Evolutionary conservation across 2,329 filamentous ascomycete species (phyloP), one percentile per base, ranked within the genome.

Genomic region (Aspergillus candidus): DNA sequence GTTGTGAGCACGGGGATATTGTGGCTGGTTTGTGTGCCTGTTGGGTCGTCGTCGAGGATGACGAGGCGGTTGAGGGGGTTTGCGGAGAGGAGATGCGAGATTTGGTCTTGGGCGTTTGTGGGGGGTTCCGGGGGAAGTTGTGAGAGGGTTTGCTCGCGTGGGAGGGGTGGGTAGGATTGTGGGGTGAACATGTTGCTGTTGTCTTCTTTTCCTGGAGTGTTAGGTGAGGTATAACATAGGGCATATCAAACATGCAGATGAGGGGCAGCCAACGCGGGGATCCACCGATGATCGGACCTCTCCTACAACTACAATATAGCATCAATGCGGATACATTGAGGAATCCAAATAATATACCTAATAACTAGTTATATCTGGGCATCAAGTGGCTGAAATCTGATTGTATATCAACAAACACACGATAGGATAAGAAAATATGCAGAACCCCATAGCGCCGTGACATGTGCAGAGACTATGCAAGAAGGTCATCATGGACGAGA

Each of bases 11-110:
- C 75, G 39, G 67, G 61, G 47, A 81, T 73, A 50, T 75, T 71
- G 57, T 80, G 75, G 58, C 77, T 79, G n/a, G 78, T 80, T 54
- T 80, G 77, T 0, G 77, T 80, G n/a, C 77, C 76, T 0, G 77
- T 80, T 29, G 77, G 76, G 43, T 80, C 76, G 46, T 80, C 77
- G 41, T 79, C 76, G 22, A 67, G 58, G 1, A 66, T 60, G 12
- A 67, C 63, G 6, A 67, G 58, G 4, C 58, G 60, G 32, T 56
- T 61, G 40, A 55, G 49, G 8, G 50, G 48, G 7, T 55, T 43
- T n/a, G 54, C 57, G 34, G 55, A 42, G 18, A 65, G 58, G 22
- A 57, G 48, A 10, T 58, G 41, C 18, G 57, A 50, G 38, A 64
- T 63, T 40, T 62, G 58, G 38, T 56, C 54, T 43, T 64, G 61